Conservation (phyloP, 2,329 filamentous ascomycete genomes). For the Ophiosphaerella herpotricha region DNA sequence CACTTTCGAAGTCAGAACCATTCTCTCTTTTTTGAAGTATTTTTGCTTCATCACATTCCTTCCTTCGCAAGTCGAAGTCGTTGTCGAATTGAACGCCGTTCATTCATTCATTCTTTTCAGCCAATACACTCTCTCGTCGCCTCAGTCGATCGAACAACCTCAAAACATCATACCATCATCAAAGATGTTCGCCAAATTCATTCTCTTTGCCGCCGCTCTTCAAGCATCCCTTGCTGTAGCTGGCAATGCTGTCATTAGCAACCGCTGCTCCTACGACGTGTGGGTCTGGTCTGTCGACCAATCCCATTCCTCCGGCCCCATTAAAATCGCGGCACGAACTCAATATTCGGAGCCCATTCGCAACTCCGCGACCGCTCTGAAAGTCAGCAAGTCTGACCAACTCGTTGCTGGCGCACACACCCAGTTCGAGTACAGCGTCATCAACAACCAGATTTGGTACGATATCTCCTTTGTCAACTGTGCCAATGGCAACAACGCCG, state of each 20-base stretch:
- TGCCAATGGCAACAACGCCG: constrained; percentile 23
- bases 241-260: constrained; percentile 30
- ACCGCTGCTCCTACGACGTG: constrained; percentile 32
- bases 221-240: constrained; percentile 23
- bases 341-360: constrained; percentile 25
- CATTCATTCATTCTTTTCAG: background rate
- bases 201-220: constrained; percentile 18
- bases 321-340: constrained; percentile 21
- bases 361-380: constrained; percentile 22
- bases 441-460: constrained; percentile 25
- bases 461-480: constrained; percentile 38
- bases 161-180: background rate
- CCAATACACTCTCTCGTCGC: background rate
- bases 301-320: constrained; percentile 6
- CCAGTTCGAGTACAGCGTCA: constrained; percentile 35
- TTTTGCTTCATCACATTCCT: constrained; percentile 5
- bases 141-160: constrained; percentile 1
- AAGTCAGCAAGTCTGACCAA: constrained; percentile 30
- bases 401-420: constrained; percentile 26
- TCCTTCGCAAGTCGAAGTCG: constrained; percentile 2
- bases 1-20: too few species aligned
- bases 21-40: constrained; percentile 1
- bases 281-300: constrained; percentile 31
- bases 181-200: constrained; percentile 24
- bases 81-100: too few species aligned